Evolutionary conservation across 805 yeast genomes (phyloP), one percentile per base, ranked within the genome.

Genomic region (Candida cerambycidarum): DNA sequence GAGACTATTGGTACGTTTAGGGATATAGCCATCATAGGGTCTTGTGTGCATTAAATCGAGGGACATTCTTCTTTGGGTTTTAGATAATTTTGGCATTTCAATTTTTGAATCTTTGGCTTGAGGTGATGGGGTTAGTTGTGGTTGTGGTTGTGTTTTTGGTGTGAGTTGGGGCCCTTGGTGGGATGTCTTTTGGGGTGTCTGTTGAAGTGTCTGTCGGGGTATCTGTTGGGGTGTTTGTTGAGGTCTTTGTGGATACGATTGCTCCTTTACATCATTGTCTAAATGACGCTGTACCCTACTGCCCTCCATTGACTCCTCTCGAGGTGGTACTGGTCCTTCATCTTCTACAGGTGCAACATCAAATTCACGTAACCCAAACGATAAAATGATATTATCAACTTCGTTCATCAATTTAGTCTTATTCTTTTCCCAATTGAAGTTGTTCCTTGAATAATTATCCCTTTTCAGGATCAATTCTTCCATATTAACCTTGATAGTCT

Each of bases 11-110:
- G 46, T 47, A 14, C 56, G 25, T 18, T 24, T 42, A 15, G 38
- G 45, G 2, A 19, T 11, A 14, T 14, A 40, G 1, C 13, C 12
- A n/a, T 34, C 30, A 3, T 30, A 25, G 4, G 58, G 53, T 19
- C 41, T 41, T 8, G 53, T 38, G 11, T 52, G 57, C 56, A 62
- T 62, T 41, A 63, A 50, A 25, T 61, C 65, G 10, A 63, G 44
- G 4, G 69, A 62, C 52, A 56, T 44, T 19, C 65, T 39, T 30
- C 65, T 53, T 38, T 58, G 51, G 13, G 51, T 46, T 13, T 45
- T 51, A 0, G 61, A 51, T 19, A 55, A 29, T 27, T 46, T 46
- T 2, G 62, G 60, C 45, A 57, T 47, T 33, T 41, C 43, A 15
- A 12, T 32, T 23, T n/a, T n/a, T n/a, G n/a, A n/a, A 9, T 24